phyloP scores from a whole-genome alignment of 2,329 filamentous ascomycete species.

The Alternaria gaisen region DNA sequence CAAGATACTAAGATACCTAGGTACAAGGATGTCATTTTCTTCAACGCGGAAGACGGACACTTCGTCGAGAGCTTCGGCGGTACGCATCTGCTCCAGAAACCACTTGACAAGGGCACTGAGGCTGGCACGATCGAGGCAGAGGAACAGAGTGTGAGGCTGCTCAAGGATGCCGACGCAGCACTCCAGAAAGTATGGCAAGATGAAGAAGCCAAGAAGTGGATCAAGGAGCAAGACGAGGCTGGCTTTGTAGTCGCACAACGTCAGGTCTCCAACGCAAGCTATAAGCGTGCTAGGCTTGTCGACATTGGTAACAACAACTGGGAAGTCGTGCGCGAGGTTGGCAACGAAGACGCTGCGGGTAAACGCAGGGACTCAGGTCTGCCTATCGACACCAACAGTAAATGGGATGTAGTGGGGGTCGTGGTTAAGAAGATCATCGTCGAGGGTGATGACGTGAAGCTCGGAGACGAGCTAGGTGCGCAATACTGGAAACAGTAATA shows the following conservation, averaged over 20 bases:
- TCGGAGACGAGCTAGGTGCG: slow-evolving; percentile 45
- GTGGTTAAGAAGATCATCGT: slow-evolving; percentile 42
- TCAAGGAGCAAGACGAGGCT: slow-evolving; percentile 39
- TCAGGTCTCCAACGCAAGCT: slow-evolving; percentile 46
- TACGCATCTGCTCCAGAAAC: slow-evolving; percentile 41
- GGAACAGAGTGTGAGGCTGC: slow-evolving; percentile 41
- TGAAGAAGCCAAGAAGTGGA: slow-evolving; percentile 37
- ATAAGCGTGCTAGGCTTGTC: slow-evolving; percentile 45
- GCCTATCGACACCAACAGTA: slow-evolving; percentile 44
- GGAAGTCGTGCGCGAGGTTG: slow-evolving; percentile 46
- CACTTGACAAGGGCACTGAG: slow-evolving; percentile 35
- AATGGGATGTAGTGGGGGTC: slow-evolving; percentile 47
- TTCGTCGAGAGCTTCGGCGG: slow-evolving; percentile 46
- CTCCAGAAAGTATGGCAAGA: slow-evolving; percentile 39
- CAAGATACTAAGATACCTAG: slow-evolving; percentile 2
- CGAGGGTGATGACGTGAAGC: slow-evolving; percentile 35
- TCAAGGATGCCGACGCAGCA: slow-evolving; percentile 41
- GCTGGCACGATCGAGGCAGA: slow-evolving; percentile 48
- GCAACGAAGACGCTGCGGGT: slow-evolving; percentile 35
- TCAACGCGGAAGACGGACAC: slow-evolving; percentile 31
- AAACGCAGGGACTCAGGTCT: slow-evolving; percentile 45
- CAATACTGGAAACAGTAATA: slow-evolving; percentile 39
- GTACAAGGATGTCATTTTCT: slow-evolving; percentile 49
- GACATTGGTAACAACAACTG: slow-evolving; percentile 42
- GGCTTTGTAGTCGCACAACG: slow-evolving; percentile 46